Base-by-base conservation (phyloP, 2,329 filamentous ascomycete species). In the Fusarium sp. region DNA sequence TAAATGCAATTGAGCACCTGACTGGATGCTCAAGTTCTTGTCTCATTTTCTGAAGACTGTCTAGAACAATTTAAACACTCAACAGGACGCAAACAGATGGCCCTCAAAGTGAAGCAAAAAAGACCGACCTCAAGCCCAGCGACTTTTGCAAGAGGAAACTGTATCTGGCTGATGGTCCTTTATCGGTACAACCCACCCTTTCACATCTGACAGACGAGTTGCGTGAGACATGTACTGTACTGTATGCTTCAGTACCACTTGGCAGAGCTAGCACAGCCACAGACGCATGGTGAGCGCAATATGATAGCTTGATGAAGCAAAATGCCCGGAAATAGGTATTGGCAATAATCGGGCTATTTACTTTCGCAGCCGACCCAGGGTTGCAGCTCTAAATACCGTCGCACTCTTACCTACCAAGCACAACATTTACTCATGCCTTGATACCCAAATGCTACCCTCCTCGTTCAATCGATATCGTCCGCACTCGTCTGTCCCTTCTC, bases 391-490 rank as follows among this genome's bases (percentile, higher is more conserved):
- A 27, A 34, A 18, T 16, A 9, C 25, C 10, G 34, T 38, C 34
- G 1, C 18, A 38, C 34, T 38, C 10, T 38, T 43, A n/a, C 7
- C 42, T 12, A 6, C 4, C 42, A 44, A 44, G 42, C 9, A n/a
- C 34, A 12, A 6, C 18, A 42, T 15, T 20, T 20, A 16, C 7
- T 42, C 24, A 25, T 15, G n/a, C 18, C 24, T 20, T 38, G 14
- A 27, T 24, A 24, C 42, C 18, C 9, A 10, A 29, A 29, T 27
- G 34, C 24, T 12, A 43, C 50, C 34, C 24, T 29, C 5, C 20
- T 49, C 25, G 11, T 4, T 65, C 66, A 86, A 63, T 86, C 85
- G 5, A 86, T 80, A 67, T 85, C 84, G 59, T 84, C 82, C 2
- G 77, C 76, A 58, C 73, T 80, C 6, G 79, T 81, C 44, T 78